Base-by-base conservation (phyloP, 2,329 filamentous ascomycete genomes). In the Cercospora sp. region DNA sequence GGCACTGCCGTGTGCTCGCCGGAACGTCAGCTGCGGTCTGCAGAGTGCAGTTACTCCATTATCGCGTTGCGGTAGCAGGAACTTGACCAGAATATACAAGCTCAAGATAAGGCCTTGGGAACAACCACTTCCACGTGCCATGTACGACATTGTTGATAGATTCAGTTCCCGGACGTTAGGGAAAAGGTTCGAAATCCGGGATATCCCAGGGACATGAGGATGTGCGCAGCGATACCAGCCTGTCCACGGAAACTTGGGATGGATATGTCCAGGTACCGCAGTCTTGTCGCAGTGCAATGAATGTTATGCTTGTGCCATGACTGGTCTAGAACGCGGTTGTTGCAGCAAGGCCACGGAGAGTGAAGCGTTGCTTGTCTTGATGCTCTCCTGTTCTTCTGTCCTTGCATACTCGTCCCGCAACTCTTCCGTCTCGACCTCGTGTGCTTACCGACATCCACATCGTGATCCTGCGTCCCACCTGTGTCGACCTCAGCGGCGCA, bases 401-500 rank as follows among this genome's bases (percentile, higher is more conserved):
- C 12, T 13, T 28, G 13, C 13, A n/a, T 28, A 10, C 24, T 26
- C 7, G 21, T 9, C 24, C 49, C 21, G 49, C 24, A 18, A 28
- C 10, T 28, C 24, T 53, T 28, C 49, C 49, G 49, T n/a, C 1
- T 2, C 49, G 24, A 53, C 24, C 24, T 53, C 49, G 49, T 28
- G 49, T 53, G 49, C 49, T 53, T 53, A n/a, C 49, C 49, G 49
- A 53, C 21, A 8, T 53, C 24, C 49, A 53, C 49, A 28, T 13
- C 49, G 24, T 7, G 49, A 53, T 53, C 21, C 21, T 28, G 49
- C 49, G 49, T 53, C 12, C 30, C 58, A 61, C 37, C 18, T 61
- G 9, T 26, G 16, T 45, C 58, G 58, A 43, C 34, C 58, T 43
- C 58, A 61, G 34, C 58, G 58, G 58, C 58, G 58, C 58, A 43